Conservation (phyloP, 2,329 filamentous ascomycete genomes). For the Colletotrichum sp. region DNA sequence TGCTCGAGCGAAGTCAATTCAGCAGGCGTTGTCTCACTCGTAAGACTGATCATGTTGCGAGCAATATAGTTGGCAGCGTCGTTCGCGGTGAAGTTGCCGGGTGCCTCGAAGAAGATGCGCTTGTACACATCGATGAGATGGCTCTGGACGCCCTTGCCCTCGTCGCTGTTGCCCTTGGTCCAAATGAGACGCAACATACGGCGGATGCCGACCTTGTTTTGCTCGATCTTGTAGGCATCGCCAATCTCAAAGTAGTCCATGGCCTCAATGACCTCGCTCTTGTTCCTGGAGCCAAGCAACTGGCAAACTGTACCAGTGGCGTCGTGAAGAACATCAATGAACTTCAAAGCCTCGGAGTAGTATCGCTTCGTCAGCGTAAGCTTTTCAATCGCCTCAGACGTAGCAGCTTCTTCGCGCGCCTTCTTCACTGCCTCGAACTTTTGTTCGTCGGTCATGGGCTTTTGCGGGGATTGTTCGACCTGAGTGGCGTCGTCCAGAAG, state of each 20-base stretch:
- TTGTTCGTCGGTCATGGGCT: slow-evolving; percentile 78
- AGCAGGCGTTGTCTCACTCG: slow-evolving; percentile 92
- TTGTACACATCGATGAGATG: slow-evolving; percentile 98
- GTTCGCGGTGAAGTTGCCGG: slow-evolving; percentile 84
- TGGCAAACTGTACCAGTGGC: slow-evolving; percentile 84
- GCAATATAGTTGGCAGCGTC: slow-evolving; percentile 95
- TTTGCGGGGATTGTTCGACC: slow-evolving; percentile 65
- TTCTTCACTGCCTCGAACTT: slow-evolving; percentile 76
- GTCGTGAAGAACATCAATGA: slow-evolving; percentile 89
- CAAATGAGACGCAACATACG: slow-evolving; percentile 97
- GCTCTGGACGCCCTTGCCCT: slow-evolving; percentile 96
- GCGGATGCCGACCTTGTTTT: slow-evolving; percentile 89
- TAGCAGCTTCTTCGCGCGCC: slow-evolving; percentile 85
- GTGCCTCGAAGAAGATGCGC: slow-evolving; percentile 93
- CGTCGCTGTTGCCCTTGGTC: slow-evolving; percentile 99
- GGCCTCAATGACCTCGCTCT: slow-evolving; percentile 97
- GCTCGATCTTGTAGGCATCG: slow-evolving; percentile 95
- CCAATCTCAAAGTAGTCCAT: slow-evolving; percentile 98
- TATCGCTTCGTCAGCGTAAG: slow-evolving; percentile 88
- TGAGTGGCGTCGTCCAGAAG: slow-evolving; percentile 90
- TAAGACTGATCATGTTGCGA: slow-evolving; percentile 98
- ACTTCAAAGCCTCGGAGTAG: slow-evolving; percentile 90
- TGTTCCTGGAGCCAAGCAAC: slow-evolving; percentile 91
- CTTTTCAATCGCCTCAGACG: slow-evolving; percentile 85
- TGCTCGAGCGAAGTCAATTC: slow-evolving; percentile 96